phyloP scores from a whole-genome alignment of 1,284 basidiomycete genomes.

The Cystobasidium pallidum region DNA sequence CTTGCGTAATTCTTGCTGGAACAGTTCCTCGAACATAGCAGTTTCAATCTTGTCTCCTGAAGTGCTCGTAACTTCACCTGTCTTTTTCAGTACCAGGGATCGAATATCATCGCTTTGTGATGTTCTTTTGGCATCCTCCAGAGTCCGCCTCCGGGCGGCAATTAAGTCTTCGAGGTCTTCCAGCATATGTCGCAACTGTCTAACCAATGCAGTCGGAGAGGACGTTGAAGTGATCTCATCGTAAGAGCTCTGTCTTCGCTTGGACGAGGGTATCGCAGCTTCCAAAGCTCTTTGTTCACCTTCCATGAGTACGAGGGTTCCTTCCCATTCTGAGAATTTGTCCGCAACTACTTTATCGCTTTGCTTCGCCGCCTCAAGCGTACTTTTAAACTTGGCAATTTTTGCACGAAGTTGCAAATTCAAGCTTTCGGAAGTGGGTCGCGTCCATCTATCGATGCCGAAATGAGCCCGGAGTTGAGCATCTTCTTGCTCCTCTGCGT shows the following conservation, averaged over 20 bases:
- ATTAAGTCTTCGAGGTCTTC: slow-evolving; percentile 80
- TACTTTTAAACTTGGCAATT: slow-evolving; percentile 69
- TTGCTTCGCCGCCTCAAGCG: slow-evolving; percentile 71
- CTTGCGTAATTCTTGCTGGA: slow-evolving; percentile 76
- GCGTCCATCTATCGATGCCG: slow-evolving; percentile 60
- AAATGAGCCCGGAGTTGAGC: slow-evolving; percentile 63
- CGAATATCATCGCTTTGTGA: slow-evolving; percentile 76
- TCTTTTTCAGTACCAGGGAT: slow-evolving; percentile 69
- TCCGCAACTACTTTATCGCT: slow-evolving; percentile 75
- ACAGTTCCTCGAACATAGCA: slow-evolving; percentile 80
- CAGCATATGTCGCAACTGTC: slow-evolving; percentile 72
- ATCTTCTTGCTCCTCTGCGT: slow-evolving; percentile 86
- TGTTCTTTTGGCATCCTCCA: slow-evolving; percentile 68
- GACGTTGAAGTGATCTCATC: slow-evolving; percentile 41
- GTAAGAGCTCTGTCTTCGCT: slow-evolving; percentile 1
- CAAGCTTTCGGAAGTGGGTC: slow-evolving; percentile 74
- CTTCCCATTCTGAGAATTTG: slow-evolving; percentile 87
- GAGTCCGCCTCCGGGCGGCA: slow-evolving; percentile 65
- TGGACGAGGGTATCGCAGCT: slow-evolving; percentile 47
- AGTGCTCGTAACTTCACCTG: slow-evolving; percentile 63
- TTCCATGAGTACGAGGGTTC: slow-evolving; percentile 67
- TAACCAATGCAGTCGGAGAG: slow-evolving; percentile 50
- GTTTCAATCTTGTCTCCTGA: slow-evolving; percentile 57
- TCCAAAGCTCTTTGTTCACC: slow-evolving; percentile 65
- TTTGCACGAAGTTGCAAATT: slow-evolving; percentile 73